Evolutionary conservation across 1,284 basidiomycete genomes (phyloP).

Genomic region (Cryptococcus maquisensis): DNA sequence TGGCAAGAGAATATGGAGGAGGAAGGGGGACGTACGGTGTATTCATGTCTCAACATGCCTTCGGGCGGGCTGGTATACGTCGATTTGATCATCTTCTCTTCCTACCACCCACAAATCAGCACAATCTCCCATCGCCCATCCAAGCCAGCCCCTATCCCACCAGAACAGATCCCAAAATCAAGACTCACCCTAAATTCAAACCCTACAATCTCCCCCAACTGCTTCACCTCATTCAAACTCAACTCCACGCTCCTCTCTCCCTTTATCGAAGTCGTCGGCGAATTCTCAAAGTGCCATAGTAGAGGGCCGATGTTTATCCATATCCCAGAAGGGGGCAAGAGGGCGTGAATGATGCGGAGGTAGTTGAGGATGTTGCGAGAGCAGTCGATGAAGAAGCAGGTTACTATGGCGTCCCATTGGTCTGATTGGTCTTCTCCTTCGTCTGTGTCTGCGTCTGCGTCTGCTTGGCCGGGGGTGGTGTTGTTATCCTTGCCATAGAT

Average conservation of each 20-base stretch:
- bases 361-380: constrained; percentile 87
- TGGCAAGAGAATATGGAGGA: no score
- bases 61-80: constrained; percentile 81
- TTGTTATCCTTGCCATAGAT: constrained; percentile 62
- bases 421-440: constrained; percentile 55
- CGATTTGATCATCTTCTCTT: constrained; percentile 72
- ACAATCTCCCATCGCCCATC: no score
- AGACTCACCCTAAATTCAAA: constrained; percentile 70
- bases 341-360: constrained; percentile 70
- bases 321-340: constrained; percentile 64
- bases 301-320: constrained; percentile 93
- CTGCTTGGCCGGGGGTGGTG: background rate
- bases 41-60: constrained; percentile 84
- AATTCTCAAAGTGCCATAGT: constrained; percentile 93
- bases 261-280: constrained; percentile 55
- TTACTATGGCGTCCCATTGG: constrained; percentile 83
- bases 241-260: constrained; percentile 78
- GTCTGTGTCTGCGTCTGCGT: constrained; percentile 39
- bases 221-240: constrained; percentile 80
- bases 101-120: constrained; percentile 51
- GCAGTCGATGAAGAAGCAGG: constrained; percentile 98
- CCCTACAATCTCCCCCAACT: constrained; percentile 68
- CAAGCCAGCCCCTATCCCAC: no score
- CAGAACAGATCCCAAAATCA: no score
- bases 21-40: constrained; percentile 54